Evolutionary conservation across 805 yeast genomes (phyloP).

Genomic region (Middelhovenomyces tepae): DNA sequence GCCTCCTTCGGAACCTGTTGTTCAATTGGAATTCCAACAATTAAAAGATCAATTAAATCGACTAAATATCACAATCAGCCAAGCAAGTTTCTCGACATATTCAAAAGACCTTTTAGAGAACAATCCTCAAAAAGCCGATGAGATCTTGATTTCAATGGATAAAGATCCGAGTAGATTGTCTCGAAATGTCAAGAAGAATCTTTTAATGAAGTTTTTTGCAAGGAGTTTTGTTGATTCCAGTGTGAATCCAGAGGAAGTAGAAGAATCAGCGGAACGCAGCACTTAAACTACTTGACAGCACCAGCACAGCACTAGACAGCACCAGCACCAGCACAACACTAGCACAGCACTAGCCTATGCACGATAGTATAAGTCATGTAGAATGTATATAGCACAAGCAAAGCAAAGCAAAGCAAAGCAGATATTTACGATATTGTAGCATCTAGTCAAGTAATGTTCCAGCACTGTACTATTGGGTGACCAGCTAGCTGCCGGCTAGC

Average conservation of each 20-base stretch:
- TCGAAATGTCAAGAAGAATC: conserved; percentile 56
- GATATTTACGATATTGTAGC: no score
- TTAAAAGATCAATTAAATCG: conserved; percentile 31
- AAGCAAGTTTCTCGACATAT: conserved; percentile 13
- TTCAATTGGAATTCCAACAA: conserved; percentile 34
- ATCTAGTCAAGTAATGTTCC: no score
- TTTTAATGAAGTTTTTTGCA: conserved; percentile 56
- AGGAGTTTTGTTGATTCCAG: conserved; percentile 19
- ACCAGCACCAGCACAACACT: no score
- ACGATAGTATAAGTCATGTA: no score
- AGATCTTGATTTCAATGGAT: conserved; percentile 31
- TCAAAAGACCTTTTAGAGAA: conserved; percentile 24
- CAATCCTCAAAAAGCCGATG: conserved; percentile 30
- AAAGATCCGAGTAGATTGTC: conserved; percentile 35
- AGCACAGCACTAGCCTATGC: no score
- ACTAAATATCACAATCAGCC: conserved; percentile 28
- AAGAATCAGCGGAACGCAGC: background rate
- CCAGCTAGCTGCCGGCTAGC: no score
- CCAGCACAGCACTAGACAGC: background rate
- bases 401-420: no score
- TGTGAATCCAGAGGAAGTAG: background rate
- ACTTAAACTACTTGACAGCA: background rate
- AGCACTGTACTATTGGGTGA: no score
- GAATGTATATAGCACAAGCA: no score
- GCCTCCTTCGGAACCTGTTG: conserved; percentile 35